Percentiles rank a stretch among this genome's conserved stretches.
Evolutionary conservation across 2,329 filamentous ascomycete genomes (phyloP).

Genomic region (Phaeophleospora eucalypticola): DNA sequence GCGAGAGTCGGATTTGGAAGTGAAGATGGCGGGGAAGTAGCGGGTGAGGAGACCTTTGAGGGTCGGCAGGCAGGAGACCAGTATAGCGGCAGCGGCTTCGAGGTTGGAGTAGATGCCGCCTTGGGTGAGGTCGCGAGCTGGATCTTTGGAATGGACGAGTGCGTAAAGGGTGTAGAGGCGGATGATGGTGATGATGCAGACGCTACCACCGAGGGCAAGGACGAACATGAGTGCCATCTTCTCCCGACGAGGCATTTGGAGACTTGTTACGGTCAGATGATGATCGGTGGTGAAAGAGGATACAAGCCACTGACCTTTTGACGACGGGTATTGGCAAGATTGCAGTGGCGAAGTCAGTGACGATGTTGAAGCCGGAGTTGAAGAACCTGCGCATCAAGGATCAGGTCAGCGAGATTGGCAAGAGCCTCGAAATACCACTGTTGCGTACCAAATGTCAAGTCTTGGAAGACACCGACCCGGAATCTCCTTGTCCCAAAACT

Average conservation of each 20-base stretch:
- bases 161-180: constrained; percentile 26
- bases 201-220: background rate
- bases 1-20: background rate
- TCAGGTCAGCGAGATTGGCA: too few relatives aligned
- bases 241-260: background rate
- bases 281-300: too few relatives aligned
- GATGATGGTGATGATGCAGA: constrained; percentile 29
- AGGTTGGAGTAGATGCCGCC: background rate
- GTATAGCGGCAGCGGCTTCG: constrained; percentile 3
- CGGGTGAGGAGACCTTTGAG: constrained; percentile 1
- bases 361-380: constrained; percentile 32
- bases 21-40: constrained; percentile 4
- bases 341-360: constrained; percentile 32
- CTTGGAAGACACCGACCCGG: constrained; percentile 1
- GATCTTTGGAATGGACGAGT: constrained; percentile 23
- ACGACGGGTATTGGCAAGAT: constrained; percentile 29
- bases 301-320: background rate
- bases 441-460: constrained; percentile 2
- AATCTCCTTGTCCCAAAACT: constrained; percentile 8
- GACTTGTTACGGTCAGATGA: too few relatives aligned
- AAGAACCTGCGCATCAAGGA: constrained; percentile 22
- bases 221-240: background rate
- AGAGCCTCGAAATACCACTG: too few relatives aligned
- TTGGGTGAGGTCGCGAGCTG: constrained; percentile 17
- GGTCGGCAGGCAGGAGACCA: constrained; percentile 2